These are phyloP conservation scores for Daldinia sp. DNA, from an alignment of 2,329 filamentous ascomycete species.

Conservation along the genomic window DNA sequence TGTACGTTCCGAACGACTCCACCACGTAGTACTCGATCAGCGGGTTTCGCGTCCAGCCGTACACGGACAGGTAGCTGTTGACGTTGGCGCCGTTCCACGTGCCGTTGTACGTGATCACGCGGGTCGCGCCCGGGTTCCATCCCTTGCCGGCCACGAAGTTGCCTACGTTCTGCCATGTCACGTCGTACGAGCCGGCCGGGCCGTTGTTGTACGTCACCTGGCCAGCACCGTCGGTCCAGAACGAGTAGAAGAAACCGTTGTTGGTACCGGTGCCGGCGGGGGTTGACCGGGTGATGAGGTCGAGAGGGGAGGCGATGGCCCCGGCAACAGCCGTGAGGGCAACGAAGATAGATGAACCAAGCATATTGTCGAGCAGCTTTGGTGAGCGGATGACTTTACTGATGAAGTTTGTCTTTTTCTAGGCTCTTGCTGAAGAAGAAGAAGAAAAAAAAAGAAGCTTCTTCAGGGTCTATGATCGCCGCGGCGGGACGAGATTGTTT, in stretches of 20 bases:
- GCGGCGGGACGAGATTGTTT: conserved; percentile 14
- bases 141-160: conserved; percentile 63
- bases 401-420: not conserved
- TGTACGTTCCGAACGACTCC: conserved; percentile 49
- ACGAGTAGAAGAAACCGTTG: conserved; percentile 70
- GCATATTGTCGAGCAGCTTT: conserved; percentile 35
- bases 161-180: conserved; percentile 58
- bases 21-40: conserved; percentile 53
- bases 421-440: not conserved
- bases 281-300: conserved; percentile 41
- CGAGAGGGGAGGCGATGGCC: conserved; percentile 43
- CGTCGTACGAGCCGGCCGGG: conserved; percentile 58
- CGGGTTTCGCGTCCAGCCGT: conserved; percentile 51
- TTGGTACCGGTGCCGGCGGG: conserved; percentile 47
- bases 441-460: conserved; percentile 1
- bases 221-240: conserved; percentile 66
- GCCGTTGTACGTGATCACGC: conserved; percentile 45
- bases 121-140: conserved; percentile 52
- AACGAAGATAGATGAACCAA: conserved; percentile 43
- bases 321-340: conserved; percentile 42
- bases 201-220: conserved; percentile 65
- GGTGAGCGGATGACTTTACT: conserved; percentile 1
- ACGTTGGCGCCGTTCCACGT: conserved; percentile 46
- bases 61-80: conserved; percentile 57
- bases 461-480: conserved; percentile 24